These are phyloP conservation scores for Diplodia corticola DNA, from an alignment of 2,329 filamentous ascomycete species.

Conservation along the genomic window DNA sequence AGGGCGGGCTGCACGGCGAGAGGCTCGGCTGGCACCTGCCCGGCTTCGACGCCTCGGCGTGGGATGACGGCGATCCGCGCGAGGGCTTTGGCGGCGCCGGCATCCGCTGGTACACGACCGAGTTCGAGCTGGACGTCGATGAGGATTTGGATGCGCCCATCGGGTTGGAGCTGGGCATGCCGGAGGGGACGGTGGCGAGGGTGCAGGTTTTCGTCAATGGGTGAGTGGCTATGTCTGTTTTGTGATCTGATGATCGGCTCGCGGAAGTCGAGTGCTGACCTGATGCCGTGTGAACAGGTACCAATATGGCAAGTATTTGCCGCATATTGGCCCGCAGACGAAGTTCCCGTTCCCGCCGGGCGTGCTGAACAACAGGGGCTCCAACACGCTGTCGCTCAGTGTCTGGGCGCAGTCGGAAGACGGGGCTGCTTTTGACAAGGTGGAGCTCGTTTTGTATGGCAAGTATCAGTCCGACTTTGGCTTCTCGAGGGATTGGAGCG, in stretches of 20 bases:
- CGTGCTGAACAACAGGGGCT: conserved; percentile 58
- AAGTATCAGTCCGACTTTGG: conserved; percentile 57
- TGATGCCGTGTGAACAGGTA: neutral
- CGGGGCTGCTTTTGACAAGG: conserved; percentile 51
- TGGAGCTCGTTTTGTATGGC: conserved; percentile 54
- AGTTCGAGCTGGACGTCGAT: conserved; percentile 53
- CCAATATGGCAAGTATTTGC: conserved; percentile 62
- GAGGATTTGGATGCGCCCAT: conserved; percentile 57
- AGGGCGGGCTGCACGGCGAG: conserved; percentile 61
- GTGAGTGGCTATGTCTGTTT: neutral
- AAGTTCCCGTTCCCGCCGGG: conserved; percentile 62
- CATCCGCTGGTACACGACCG: conserved; percentile 58
- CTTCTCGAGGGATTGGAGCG: conserved; percentile 46
- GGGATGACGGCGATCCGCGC: conserved; percentile 40
- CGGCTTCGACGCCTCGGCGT: conserved; percentile 52
- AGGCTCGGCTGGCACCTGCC: conserved; percentile 61
- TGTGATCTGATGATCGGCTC: no score
- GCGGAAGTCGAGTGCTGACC: neutral
- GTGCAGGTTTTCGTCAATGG: conserved; percentile 64
- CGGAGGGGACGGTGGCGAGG: conserved; percentile 46
- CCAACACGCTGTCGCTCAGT: conserved; percentile 59
- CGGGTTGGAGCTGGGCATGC: conserved; percentile 54
- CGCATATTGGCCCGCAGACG: conserved; percentile 62
- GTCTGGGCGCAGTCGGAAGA: conserved; percentile 57
- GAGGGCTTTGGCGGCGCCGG: conserved; percentile 52